These are phyloP conservation scores for Alopecurus myosuroides DNA, from an alignment of 176 grass and related monocot species.

Conservation along the genomic window DNA sequence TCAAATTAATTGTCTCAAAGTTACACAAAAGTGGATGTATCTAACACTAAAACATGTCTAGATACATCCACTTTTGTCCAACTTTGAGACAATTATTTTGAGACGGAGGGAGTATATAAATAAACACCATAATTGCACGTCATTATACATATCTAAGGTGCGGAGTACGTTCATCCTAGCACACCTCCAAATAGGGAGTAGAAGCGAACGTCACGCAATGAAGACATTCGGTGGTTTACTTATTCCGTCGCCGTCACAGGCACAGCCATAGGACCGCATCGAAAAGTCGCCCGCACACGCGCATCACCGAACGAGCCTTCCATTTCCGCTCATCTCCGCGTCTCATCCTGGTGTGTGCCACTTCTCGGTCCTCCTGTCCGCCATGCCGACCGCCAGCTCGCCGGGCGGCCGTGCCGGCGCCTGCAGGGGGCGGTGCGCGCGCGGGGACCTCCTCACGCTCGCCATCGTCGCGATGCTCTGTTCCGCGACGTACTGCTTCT, in stretches of 20 bases:
- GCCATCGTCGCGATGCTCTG: conserved; percentile 43
- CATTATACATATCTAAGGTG: not conserved
- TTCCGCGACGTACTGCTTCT: conserved; percentile 58
- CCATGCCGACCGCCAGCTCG: conserved; percentile 44
- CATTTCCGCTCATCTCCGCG: conserved; percentile 4
- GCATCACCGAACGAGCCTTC: not conserved
- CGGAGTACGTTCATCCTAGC: not conserved
- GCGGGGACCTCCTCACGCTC: conserved; percentile 37
- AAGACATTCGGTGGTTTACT: not conserved
- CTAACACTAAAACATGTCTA: no score
- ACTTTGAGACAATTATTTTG: no score
- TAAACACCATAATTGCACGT: not conserved
- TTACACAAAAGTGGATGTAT: no score
- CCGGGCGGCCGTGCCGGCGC: not conserved
- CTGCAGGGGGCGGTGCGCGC: conserved; percentile 23
- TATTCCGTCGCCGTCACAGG: not conserved
- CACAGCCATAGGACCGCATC: not conserved
- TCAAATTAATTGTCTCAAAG: no score
- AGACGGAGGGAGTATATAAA: no score
- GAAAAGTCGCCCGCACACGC: not conserved
- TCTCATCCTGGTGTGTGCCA: not conserved
- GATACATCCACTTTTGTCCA: no score
- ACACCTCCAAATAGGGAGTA: not conserved
- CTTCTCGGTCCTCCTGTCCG: not conserved
- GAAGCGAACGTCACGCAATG: not conserved